Evolutionary conservation across 2,329 filamentous ascomycete species (phyloP).

Genomic region (Claviceps pazoutovae): DNA sequence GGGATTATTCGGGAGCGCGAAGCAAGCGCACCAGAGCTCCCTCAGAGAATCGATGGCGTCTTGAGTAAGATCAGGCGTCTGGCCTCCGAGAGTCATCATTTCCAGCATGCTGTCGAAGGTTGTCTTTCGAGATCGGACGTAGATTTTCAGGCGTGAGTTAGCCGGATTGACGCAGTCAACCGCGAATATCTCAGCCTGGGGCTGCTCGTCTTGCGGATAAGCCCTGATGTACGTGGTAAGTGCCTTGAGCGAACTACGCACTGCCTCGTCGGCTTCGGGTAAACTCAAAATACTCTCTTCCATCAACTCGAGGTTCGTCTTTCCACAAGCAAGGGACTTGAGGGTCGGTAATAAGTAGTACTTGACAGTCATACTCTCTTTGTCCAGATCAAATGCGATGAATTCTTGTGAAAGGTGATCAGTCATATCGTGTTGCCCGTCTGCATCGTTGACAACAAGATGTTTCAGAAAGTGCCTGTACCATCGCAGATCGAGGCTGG

Average conservation of each 20-base stretch:
- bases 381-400: not conserved
- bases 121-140: slow-evolving; percentile 18
- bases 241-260: slow-evolving; percentile 1
- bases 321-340: not conserved
- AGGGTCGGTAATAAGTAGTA: not conserved
- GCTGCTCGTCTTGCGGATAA: not conserved
- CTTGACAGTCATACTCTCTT: not conserved
- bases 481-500: not conserved
- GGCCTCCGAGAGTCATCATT: slow-evolving; percentile 12
- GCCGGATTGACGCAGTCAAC: slow-evolving; percentile 17
- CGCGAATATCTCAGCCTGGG: slow-evolving; percentile 16
- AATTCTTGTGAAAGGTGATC: not conserved
- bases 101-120: slow-evolving; percentile 16
- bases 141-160: slow-evolving; percentile 23
- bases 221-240: not conserved
- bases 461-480: not conserved
- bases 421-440: not conserved
- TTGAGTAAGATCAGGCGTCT: slow-evolving; percentile 1
- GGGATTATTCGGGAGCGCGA: not conserved
- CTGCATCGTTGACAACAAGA: not conserved
- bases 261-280: not conserved
- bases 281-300: not conserved
- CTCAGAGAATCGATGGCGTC: not conserved
- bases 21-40: not conserved
- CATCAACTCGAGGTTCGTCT: not conserved